Evolutionary conservation across 139 green algal genomes (phyloP).

Genomic region (Astrephomene gubernaculifera): DNA sequence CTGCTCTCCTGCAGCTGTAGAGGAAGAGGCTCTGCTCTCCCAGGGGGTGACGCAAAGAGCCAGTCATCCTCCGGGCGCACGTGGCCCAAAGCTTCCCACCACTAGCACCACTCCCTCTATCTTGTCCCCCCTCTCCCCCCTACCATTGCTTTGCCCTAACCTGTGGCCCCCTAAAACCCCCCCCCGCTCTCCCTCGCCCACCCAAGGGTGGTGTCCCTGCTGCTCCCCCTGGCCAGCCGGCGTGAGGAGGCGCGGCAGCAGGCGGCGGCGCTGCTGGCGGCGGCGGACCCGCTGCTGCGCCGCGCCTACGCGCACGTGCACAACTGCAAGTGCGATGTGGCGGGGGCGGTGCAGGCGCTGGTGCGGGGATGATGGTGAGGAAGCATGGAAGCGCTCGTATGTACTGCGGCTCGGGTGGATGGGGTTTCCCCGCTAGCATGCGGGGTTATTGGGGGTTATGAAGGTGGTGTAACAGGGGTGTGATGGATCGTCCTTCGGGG

Average conservation of each 20-base stretch:
- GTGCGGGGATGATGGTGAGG: background rate
- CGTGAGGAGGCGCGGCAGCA: background rate
- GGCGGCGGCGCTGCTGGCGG: background rate
- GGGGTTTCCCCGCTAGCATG: too few relatives aligned
- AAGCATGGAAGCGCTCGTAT: background rate
- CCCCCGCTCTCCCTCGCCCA: too few relatives aligned
- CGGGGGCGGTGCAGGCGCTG: background rate
- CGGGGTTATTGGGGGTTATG: too few relatives aligned
- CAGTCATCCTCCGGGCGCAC: too few relatives aligned
- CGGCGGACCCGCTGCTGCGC: slow-evolving; percentile 23
- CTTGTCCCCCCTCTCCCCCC: background rate
- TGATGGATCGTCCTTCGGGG: background rate
- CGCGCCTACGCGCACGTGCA: slow-evolving; percentile 51
- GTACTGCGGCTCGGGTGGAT: background rate
- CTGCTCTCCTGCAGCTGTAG: too few relatives aligned
- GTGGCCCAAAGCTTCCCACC: background rate
- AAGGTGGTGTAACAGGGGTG: background rate
- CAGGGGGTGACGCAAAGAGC: too few relatives aligned
- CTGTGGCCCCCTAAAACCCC: background rate
- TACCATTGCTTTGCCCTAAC: background rate
- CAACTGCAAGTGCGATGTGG: slow-evolving; percentile 57
- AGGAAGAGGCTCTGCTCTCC: too few relatives aligned
- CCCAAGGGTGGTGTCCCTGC: background rate
- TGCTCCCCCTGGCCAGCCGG: background rate
- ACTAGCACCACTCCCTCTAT: background rate